These are phyloP conservation scores for Asterophora lycoperdoides DNA, from an alignment of 768 basidiomycete genomes.

Conservation along the genomic window DNA sequence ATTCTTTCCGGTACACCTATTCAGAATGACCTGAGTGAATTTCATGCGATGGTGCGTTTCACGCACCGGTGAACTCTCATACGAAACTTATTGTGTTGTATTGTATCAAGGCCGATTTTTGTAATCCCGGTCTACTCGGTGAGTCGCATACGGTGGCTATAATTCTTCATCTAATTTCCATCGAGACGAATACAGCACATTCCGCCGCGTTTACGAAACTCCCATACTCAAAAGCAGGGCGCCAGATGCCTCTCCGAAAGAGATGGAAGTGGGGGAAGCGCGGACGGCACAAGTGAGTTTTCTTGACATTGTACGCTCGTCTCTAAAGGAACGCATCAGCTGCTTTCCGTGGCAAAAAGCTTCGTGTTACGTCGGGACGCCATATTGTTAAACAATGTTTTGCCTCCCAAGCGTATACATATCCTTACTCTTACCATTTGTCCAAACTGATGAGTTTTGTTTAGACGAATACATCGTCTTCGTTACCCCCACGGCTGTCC, in stretches of 20 bases:
- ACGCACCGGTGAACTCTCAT: not conserved
- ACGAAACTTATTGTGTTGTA: not conserved
- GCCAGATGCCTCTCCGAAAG: conserved; percentile 66
- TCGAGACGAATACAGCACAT: conserved; percentile 70
- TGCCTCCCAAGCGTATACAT: conserved; percentile 85
- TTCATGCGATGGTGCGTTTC: conserved; percentile 84
- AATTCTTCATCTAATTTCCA: conserved; percentile 2
- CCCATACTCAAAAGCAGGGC: conserved; percentile 86
- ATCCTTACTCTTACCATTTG: not conserved
- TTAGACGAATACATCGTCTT: conserved; percentile 99
- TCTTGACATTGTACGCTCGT: not conserved
- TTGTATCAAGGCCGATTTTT: conserved; percentile 82
- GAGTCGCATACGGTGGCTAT: conserved; percentile 8
- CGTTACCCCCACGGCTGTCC: conserved; percentile 79
- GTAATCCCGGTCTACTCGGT: conserved; percentile 91
- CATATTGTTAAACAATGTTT: conserved; percentile 70
- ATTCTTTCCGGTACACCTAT: conserved; percentile 97
- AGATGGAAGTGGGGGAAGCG: conserved; percentile 73
- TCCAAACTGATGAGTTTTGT: not conserved
- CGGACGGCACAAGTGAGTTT: conserved; percentile 65
- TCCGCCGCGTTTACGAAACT: conserved; percentile 77
- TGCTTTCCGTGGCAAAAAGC: conserved; percentile 69
- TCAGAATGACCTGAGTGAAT: conserved; percentile 93
- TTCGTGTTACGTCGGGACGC: conserved; percentile 92
- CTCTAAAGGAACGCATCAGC: conserved; percentile 32